Conservation (phyloP, 768 basidiomycete species). For the Asterophora parasitica region DNA sequence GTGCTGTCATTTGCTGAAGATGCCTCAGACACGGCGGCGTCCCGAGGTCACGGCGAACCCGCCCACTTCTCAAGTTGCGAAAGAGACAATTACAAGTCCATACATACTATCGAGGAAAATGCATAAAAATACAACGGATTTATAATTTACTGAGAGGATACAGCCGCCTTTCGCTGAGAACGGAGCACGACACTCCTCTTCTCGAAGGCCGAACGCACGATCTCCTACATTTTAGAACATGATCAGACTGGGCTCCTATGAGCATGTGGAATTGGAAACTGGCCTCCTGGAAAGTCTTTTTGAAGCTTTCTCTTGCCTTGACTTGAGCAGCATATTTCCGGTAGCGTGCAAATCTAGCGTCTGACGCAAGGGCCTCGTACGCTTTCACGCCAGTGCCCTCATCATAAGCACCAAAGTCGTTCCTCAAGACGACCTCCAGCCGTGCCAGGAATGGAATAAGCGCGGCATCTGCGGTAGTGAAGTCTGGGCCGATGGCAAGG, state of each 20-base stretch:
- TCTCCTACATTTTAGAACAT: background rate
- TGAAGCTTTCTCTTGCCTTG: slow-evolving; percentile 48
- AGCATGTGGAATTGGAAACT: slow-evolving; percentile 19
- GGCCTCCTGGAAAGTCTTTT: slow-evolving; percentile 51
- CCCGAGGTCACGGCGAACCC: too few relatives aligned
- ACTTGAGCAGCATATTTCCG: slow-evolving; percentile 44
- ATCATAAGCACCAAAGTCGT: slow-evolving; percentile 49
- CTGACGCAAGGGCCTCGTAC: slow-evolving; percentile 34
- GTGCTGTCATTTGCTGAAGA: too few relatives aligned
- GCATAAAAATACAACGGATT: background rate
- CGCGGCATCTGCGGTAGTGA: slow-evolving; percentile 60
- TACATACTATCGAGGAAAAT: too few relatives aligned
- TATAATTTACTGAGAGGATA: background rate
- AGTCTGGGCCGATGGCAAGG: slow-evolving; percentile 41
- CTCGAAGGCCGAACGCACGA: background rate
- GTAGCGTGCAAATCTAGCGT: slow-evolving; percentile 47
- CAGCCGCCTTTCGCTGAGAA: slow-evolving; percentile 4
- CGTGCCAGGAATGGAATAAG: slow-evolving; percentile 60
- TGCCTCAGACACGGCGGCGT: too few relatives aligned
- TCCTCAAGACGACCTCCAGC: slow-evolving; percentile 35
- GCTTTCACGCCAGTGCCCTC: slow-evolving; percentile 43
- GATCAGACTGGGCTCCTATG: background rate
- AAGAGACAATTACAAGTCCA: background rate
- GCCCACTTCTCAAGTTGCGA: too few relatives aligned
- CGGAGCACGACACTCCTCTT: background rate